Evolutionary conservation across 2,329 filamentous ascomycete species (phyloP), one percentile per base, ranked within the genome.

Genomic region (Scopulariopsis brevicaulis): DNA sequence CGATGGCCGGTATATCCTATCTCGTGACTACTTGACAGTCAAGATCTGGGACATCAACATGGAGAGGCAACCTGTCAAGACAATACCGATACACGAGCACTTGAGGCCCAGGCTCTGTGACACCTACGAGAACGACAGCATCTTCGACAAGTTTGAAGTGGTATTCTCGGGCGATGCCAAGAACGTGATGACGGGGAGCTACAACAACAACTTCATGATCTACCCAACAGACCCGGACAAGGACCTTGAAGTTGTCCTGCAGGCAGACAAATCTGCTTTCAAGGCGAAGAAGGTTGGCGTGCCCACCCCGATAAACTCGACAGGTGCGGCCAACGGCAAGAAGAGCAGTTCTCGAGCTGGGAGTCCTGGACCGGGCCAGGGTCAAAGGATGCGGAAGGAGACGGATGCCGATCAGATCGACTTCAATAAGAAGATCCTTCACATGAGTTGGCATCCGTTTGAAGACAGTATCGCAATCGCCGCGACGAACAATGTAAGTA

Each of bases 161-260:
- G 93, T 97, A 56, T 99, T 99, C 76, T 97, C 93, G 1, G 94
- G 94, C 25, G 93, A 97, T 72, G 90, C 91, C 46, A 95, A 96
- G 80, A 97, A 99, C 66, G 94, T 97, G 64, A 99, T 99, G 94
- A 99, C 94, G 6, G 94, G 94, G 65, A 96, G 91, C 70, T 99
- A 99, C 79, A 99, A 99, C 81, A 99, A 99, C 78, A 99, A 99
- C 77, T 97, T 99, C 79, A 99, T 99, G 94, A 99, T 99, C 69
- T 99, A 97, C 72, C 94, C 94, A 4, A 94, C 92, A 28, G 93
- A 97, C 67, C 89, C 92, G 7, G 90, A 93, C 64, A 95, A 95
- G 75, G 94, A 99, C 70, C 93, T 93, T 3, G 94, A 99, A 73
- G 92, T 99, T 54, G 94, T 99, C 53, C 78, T 99, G 59, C 94